Evolutionary conservation across 2,329 filamentous ascomycete species (phyloP), one percentile per base, ranked within the genome.

Genomic region (Neurospora crassa): DNA sequence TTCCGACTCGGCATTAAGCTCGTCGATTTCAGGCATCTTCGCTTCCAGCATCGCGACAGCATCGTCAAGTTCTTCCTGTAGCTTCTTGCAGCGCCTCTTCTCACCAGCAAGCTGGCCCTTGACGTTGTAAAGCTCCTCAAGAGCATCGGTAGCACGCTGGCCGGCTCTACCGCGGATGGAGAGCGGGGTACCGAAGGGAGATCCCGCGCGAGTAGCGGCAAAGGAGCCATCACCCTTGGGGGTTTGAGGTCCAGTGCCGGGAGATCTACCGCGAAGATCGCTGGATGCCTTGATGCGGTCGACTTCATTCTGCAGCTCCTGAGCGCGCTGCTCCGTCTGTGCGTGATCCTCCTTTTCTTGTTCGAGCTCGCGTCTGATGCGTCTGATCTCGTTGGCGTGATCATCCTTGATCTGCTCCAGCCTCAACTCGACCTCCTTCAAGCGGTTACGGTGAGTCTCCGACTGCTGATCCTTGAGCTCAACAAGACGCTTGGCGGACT

Each of bases 21-120:
- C 94, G 73, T 97, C 90, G 40, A 97, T 88, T 77, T 97, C 94
- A 0, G 96, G 96, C 37, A 91, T 90, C 79, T 92, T 94, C 34
- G 90, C 90, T 79, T 99, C 94, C 45, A 98, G 82, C 71, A 94
- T 91, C 45, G 90, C 87, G 72, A 97, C 88, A 83, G 97, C 92
- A 72, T 96, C 92, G 74, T 97, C 93, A 67, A 98, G 84, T 67
- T 95, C 89, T 45, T 89, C 87, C 20, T 88, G 87, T 12, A 97
- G 88, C 78, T 93, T 89, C 74, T 92, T 89, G 76, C 89, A 93
- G 29, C 90, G 88, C 72, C 92, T 87, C 78, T 90, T 90, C 79
- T 97, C 92, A 3, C 86, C 88, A 3, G 90, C 89, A 42, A 97
- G 85, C 76, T 92, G 88, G 70, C 88, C 85, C 84, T 96, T 92